Conservation (phyloP, 257 asterid species). For the Mitragyna speciosa region DNA sequence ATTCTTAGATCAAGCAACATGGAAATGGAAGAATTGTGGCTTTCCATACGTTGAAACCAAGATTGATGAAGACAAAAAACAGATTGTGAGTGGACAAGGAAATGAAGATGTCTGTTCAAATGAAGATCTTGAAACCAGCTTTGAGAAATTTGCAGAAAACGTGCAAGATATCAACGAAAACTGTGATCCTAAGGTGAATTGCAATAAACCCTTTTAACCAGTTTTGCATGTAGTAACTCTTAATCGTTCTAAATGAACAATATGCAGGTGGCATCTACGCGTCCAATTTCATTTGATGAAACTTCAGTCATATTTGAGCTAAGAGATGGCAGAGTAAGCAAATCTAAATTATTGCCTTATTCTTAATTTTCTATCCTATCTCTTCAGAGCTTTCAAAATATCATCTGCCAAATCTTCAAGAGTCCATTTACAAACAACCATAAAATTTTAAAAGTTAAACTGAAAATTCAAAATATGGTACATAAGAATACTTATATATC, state of each 20-base stretch:
- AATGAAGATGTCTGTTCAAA: constrained; percentile 28
- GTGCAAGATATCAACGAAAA: constrained; percentile 25
- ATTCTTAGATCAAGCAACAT: constrained; percentile 50
- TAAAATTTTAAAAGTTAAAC: background rate
- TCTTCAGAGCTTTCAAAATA: background rate
- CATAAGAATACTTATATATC: background rate
- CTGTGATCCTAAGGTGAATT: constrained; percentile 66
- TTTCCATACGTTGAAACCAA: constrained; percentile 39
- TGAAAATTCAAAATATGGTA: background rate
- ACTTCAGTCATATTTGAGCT: constrained; percentile 74
- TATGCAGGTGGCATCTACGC: constrained; percentile 59
- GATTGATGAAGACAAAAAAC: constrained; percentile 21
- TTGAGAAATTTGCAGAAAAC: constrained; percentile 33
- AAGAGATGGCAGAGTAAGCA: constrained; percentile 85
- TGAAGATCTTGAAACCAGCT: constrained; percentile 29
- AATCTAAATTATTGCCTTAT: background rate
- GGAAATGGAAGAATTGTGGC: constrained; percentile 79
- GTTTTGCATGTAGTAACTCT: background rate
- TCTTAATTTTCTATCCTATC: background rate
- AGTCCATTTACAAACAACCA: background rate
- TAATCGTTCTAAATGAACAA: background rate
- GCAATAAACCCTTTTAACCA: background rate
- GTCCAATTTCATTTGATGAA: constrained; percentile 69
- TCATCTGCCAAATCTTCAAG: too few species aligned
- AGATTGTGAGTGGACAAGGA: constrained; percentile 7